Percentiles rank a stretch among this genome's conserved stretches.
phyloP scores from a whole-genome alignment of 2,329 filamentous ascomycete species.

The Reticulascus tulasneorum region DNA sequence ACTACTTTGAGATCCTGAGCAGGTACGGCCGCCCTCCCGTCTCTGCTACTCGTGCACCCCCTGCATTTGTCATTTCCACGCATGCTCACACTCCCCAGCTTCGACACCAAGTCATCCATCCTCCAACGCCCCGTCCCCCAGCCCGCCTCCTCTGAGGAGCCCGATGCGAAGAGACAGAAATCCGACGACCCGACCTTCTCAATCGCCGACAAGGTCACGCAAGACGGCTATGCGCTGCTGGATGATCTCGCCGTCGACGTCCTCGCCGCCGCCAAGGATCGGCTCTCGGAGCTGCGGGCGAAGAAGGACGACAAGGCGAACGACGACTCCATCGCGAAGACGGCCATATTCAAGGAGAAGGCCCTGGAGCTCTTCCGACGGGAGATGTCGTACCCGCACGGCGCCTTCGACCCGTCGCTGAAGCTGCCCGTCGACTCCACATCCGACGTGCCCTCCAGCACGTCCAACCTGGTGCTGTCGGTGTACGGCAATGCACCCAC shows the following conservation, averaged over 20 bases:
- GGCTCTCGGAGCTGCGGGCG: slow-evolving; percentile 41
- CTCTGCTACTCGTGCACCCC: slow-evolving; percentile 4
- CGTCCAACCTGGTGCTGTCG: slow-evolving; percentile 60
- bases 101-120: slow-evolving; percentile 51
- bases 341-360: slow-evolving; percentile 57
- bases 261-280: slow-evolving; percentile 41
- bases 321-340: slow-evolving; percentile 36
- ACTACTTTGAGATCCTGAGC: slow-evolving; percentile 31
- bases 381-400: slow-evolving; percentile 50
- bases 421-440: slow-evolving; percentile 30
- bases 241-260: slow-evolving; percentile 63
- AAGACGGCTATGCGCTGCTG: slow-evolving; percentile 53
- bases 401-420: slow-evolving; percentile 28
- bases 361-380: slow-evolving; percentile 60
- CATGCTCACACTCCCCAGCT: slow-evolving; percentile 31
- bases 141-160: slow-evolving; percentile 41
- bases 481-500: slow-evolving; percentile 71
- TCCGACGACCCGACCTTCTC: slow-evolving; percentile 38
- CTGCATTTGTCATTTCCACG: not conserved
- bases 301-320: slow-evolving; percentile 22
- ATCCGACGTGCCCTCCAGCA: slow-evolving; percentile 34
- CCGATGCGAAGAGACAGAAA: slow-evolving; percentile 58
- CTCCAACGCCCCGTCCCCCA: slow-evolving; percentile 50
- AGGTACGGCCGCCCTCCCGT: slow-evolving; percentile 26
- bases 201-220: slow-evolving; percentile 51